Base-by-base conservation (phyloP, 495 filamentous ascomycete species). In the Platismatia glauca region DNA sequence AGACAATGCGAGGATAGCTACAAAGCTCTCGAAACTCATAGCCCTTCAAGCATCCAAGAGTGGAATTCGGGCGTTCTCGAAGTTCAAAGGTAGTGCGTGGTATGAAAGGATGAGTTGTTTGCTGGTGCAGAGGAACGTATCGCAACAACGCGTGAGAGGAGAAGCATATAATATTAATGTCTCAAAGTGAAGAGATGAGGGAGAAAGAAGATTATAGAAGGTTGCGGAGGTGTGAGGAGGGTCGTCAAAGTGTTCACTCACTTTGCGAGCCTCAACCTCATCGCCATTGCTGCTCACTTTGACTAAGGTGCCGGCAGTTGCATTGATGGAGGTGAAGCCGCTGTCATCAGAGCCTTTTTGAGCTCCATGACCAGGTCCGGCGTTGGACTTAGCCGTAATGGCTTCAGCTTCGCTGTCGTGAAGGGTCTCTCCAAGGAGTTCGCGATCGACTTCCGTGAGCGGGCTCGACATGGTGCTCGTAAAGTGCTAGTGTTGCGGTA, bases 261-360 rank as follows among this genome's bases (percentile, higher is more conserved):
- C 58, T n/a, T 60, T 29, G 6, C 37, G 43, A 52, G 22, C n/a
- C 43, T 38, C n/a, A 31, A 50, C 4, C 43, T 48, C 34, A 3
- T 52, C 48, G 16, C 58, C 58, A 3, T 50, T 52, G 43, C 33
- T 44, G 37, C 35, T 48, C n/a, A 37, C 31, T 33, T 52, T 60
- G 44, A 52, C 44, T 20, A 59, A 18, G 22, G 41, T 59, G 18
- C 20, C 58, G 16, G 34, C 31, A 34, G 31, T 38, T 12, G 43
- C 58, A 37, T 34, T 60, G n/a, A 60, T 12, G 12, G 44, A n/a
- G 9, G 33, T 27, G n/a, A 48, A 39, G 0, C 9, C 44, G 13
- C 15, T 8, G n/a, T 18, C 58, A 1, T 27, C 31, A 24, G 31
- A 48, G 9, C 29, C 31, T n/a, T 52, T 33, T n/a, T 52, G 38